These are phyloP conservation scores for Kwoniella newhampshirensis DNA, from an alignment of 768 basidiomycete genomes.

Conservation along the genomic window DNA sequence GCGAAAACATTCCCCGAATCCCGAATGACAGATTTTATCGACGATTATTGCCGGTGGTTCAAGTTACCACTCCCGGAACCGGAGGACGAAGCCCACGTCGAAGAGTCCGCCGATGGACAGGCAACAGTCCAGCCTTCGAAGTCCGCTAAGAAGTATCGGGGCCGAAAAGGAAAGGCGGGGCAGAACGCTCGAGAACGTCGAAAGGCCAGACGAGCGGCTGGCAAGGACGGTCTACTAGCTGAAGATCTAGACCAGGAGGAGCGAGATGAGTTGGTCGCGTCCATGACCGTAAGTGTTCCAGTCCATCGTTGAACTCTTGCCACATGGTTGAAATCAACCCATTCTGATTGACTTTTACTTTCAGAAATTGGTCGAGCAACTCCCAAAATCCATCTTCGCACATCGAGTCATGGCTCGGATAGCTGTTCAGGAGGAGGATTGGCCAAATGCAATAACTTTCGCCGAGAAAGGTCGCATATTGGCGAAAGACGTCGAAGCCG, in stretches of 20 bases:
- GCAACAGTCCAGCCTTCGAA: slow-evolving; percentile 8
- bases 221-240: slow-evolving; percentile 35
- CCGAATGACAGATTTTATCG: slow-evolving; percentile 62
- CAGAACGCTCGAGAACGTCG: slow-evolving; percentile 41
- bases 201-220: slow-evolving; percentile 36
- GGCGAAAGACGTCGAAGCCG: slow-evolving; percentile 60
- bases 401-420: slow-evolving; percentile 67
- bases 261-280: slow-evolving; percentile 64
- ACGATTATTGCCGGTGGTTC: slow-evolving; percentile 68
- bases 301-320: background rate
- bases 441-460: slow-evolving; percentile 67
- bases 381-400: slow-evolving; percentile 65
- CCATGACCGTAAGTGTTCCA: slow-evolving; percentile 66
- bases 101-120: slow-evolving; percentile 5
- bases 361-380: slow-evolving; percentile 42
- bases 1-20: slow-evolving; percentile 66
- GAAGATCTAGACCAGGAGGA: slow-evolving; percentile 52
- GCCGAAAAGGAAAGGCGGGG: slow-evolving; percentile 15
- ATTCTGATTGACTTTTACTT: background rate
- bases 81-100: slow-evolving; percentile 40
- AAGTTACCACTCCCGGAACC: slow-evolving; percentile 55
- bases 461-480: slow-evolving; percentile 70
- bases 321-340: slow-evolving; percentile 16
- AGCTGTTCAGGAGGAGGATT: slow-evolving; percentile 70
- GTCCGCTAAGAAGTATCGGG: slow-evolving; percentile 14